Conservation (phyloP, 225 moss, liverwort and hornwort genomes). For the Physcomitrellopsis africana region DNA sequence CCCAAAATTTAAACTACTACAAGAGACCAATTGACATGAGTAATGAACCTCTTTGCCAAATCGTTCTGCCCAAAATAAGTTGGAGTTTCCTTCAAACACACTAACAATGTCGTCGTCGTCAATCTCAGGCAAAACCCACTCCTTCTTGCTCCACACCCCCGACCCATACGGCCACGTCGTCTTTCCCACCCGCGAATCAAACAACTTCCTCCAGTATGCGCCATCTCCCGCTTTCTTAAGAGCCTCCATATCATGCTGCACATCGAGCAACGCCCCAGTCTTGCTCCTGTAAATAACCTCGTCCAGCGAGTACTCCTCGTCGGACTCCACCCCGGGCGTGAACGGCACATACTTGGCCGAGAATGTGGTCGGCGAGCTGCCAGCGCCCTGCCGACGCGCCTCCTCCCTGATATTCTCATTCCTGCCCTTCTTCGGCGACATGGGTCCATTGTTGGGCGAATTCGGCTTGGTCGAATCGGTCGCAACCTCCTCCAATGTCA, state of each 20-base stretch:
- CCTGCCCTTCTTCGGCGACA: conserved; percentile 36
- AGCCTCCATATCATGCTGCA: conserved; percentile 68
- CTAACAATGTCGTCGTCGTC: conserved; percentile 65
- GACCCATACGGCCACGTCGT: conserved; percentile 70
- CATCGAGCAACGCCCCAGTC: conserved; percentile 58
- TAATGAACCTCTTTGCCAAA: conserved; percentile 57
- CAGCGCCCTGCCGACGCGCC: conserved; percentile 58
- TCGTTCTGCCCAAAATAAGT: conserved; percentile 68
- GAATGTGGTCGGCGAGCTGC: conserved; percentile 51
- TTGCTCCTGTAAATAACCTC: conserved; percentile 65
- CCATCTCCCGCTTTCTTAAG: conserved; percentile 54
- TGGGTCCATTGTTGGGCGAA: conserved; percentile 32
- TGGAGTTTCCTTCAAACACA: conserved; percentile 64
- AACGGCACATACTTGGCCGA: conserved; percentile 68
- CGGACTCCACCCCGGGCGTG: conserved; percentile 43
- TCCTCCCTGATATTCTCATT: conserved; percentile 53
- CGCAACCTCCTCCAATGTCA: conserved; percentile 53
- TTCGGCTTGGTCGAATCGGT: conserved; percentile 57
- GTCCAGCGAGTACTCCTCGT: conserved; percentile 58
- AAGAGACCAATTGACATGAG: background rate
- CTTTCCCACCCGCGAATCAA: conserved; percentile 66
- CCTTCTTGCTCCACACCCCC: conserved; percentile 71
- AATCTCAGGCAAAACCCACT: conserved; percentile 71
- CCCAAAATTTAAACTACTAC: background rate
- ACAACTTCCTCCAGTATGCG: conserved; percentile 57